Evolutionary conservation across 805 yeast species (phyloP), one percentile per base, ranked within the genome.

Genomic region (Ogataea salicorniae): DNA sequence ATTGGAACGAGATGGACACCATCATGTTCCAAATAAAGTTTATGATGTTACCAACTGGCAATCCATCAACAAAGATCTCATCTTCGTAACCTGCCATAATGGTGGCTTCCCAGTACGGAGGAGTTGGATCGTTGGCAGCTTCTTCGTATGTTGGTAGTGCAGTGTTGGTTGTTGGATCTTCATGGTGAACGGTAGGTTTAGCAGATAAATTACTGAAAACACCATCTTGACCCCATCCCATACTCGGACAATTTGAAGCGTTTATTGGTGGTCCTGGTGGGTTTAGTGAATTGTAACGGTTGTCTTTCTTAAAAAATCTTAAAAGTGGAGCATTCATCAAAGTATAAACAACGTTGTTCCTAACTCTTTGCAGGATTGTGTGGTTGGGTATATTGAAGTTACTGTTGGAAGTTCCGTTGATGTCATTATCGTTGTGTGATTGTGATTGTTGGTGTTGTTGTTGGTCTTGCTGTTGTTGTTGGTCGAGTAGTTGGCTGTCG

Each of bases 91-190:
- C 89, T 5, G 95, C 87, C 61, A 90, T 75, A 38, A 88, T 81
- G 0, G 94, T 80, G 7, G 91, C 80, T 66, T 94, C 99, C 95
- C 97, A 94, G 67, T 94, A 94, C 37, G 96, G 96, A 0, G 99
- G 99, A 0, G 95, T 81, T 15, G 94, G 79, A 63, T 94, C 99
- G 3, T 89, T 85, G 0, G 96, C 88, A 0, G 96, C 98, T 62
- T 91, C 98, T 47, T 88, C 97, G 67, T 94, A 94, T 0, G 95
- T 75, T 3, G 98, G 98, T 18, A 81, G 77, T 37, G 87, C 84
- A 33, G 71, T 71, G 50, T 84, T 91, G 11, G 71, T 16, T 64
- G 60, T 22, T 20, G 38, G 0, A 76, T 62, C 15, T 42, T 84
- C 92, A 2, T 48, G 45, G 4, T 42, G 20, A 0, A 52, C 57